A percentile compares a stretch with the other conserved stretches of the same genome.
Evolutionary conservation across 2,329 filamentous ascomycete species (phyloP).

Genomic region (Aplosporella prunicola): DNA sequence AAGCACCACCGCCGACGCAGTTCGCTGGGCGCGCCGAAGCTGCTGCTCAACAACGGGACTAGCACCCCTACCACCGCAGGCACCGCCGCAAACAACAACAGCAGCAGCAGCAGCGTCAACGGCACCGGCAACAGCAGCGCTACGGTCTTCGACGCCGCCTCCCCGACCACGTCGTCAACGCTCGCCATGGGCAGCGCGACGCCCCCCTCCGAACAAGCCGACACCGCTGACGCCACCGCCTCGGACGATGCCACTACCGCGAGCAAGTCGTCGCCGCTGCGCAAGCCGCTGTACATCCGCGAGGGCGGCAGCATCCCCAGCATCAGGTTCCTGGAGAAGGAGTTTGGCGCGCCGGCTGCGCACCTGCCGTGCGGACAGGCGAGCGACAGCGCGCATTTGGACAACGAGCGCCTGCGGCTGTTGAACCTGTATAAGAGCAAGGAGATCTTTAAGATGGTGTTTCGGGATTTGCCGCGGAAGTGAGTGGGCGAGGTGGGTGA

Average conservation of each 20-base stretch:
- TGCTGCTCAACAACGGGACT: background rate
- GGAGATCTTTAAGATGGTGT: slow-evolving; percentile 83
- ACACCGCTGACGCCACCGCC: slow-evolving; percentile 12
- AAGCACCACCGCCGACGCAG: slow-evolving; percentile 19
- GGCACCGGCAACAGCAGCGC: background rate
- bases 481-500: slow-evolving; percentile 7
- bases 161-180: slow-evolving; percentile 43
- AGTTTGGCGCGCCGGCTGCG: slow-evolving; percentile 81
- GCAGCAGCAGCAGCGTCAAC: slow-evolving; percentile 12
- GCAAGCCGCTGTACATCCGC: slow-evolving; percentile 79
- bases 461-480: slow-evolving; percentile 50
- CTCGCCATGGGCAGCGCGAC: slow-evolving; percentile 38
- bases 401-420: slow-evolving; percentile 86
- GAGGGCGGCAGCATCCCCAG: slow-evolving; percentile 93
- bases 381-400: slow-evolving; percentile 85
- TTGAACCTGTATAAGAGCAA: slow-evolving; percentile 83
- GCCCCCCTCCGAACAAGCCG: slow-evolving; percentile 16
- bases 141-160: slow-evolving; percentile 12
- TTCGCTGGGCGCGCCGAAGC: slow-evolving; percentile 15
- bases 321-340: slow-evolving; percentile 89
- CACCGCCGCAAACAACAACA: slow-evolving; percentile 10
- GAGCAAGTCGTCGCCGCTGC: slow-evolving; percentile 16
- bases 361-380: slow-evolving; percentile 92
- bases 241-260: slow-evolving; percentile 34
- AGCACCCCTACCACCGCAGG: background rate